Evolutionary conservation across 306 rosid species (phyloP), one percentile per base, ranked within the genome.

Genomic region (Lagenaria siceraria): DNA sequence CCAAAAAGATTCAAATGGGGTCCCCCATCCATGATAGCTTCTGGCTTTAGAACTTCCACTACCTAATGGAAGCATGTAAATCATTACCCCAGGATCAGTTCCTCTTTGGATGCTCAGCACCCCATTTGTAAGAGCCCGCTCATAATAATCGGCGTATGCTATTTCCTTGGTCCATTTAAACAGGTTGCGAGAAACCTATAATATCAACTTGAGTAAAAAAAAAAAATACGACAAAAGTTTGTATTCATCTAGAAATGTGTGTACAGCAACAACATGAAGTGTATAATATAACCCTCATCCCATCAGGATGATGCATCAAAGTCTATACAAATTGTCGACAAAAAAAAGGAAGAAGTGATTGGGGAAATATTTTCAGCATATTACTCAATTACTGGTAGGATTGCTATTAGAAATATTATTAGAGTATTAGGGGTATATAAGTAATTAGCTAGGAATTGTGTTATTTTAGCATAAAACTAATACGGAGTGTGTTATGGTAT

Each of bases 71-170:
- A 95, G 93, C 93, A 95, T 87, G 84, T 95, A 95, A 78, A 95
- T 84, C 98, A 95, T 95, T 54, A 90, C 90, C 73, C 98, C 98
- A 38, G 98, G 96, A 27, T 92, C 87, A 25, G 92, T 92, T 86
- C 98, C 97, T 86, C 97, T 90, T 84, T 95, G 98, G 78, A 90
- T 89, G 81, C 93, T 13, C 10, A 95, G 86, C 29, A 95, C 92
- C 8, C 97, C 98, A 70, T 95, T 95, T 48, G 97, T 95, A 40
- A 92, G 85, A 76, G 97, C 95, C 17, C 96, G 87, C 83, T 95
- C 98, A 13, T 95, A 95, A 81, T 89, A 95, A 78, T 95, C 98
- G 3, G 96, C 96, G 56, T 95, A 95, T 38, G 89, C 78, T 8
- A 83, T 81, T 83, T 87, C 98, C 83, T 89, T 95, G 60, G 96